These are phyloP conservation scores for Lentinula boryana DNA, from an alignment of 768 basidiomycete species.

Conservation along the genomic window DNA sequence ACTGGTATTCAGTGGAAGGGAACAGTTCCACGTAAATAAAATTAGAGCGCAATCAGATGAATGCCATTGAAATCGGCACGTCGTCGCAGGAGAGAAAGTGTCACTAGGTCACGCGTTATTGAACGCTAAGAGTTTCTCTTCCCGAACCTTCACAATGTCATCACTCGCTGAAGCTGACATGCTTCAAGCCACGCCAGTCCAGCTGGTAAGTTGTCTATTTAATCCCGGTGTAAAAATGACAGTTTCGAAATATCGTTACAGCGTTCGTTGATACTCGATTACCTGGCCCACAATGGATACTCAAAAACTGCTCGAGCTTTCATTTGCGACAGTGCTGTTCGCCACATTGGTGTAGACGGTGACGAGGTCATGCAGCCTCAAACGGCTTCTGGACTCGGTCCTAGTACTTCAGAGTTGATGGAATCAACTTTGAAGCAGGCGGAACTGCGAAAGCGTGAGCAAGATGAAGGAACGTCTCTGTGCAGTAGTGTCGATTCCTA, in stretches of 20 bases:
- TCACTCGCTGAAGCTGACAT: not conserved
- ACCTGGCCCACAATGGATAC: slow-evolving; percentile 70
- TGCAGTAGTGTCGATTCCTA: not conserved
- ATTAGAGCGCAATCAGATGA: not conserved
- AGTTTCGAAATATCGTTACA: slow-evolving; percentile 18
- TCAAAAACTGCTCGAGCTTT: slow-evolving; percentile 68
- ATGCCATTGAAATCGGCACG: not conserved
- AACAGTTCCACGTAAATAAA: not conserved
- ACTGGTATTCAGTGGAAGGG: not conserved
- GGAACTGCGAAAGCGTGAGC: slow-evolving; percentile 49
- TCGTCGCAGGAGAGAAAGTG: not conserved
- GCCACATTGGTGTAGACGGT: slow-evolving; percentile 63
- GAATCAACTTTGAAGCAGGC: slow-evolving; percentile 39
- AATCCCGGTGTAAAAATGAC: too few species aligned
- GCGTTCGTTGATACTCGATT: slow-evolving; percentile 70
- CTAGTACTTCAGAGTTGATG: slow-evolving; percentile 19
- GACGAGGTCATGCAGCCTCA: slow-evolving; percentile 44
- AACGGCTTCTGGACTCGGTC: not conserved
- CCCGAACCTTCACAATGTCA: not conserved
- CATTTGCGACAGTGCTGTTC: slow-evolving; percentile 52
- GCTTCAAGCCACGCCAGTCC: slow-evolving; percentile 1
- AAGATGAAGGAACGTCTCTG: slow-evolving; percentile 1
- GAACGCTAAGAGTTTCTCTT: not conserved
- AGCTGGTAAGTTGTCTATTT: not conserved
- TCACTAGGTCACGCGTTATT: not conserved